Evolutionary conservation across 257 asterid genomes (phyloP), one percentile per base, ranked within the genome.

Genomic region (Coffea canephora): DNA sequence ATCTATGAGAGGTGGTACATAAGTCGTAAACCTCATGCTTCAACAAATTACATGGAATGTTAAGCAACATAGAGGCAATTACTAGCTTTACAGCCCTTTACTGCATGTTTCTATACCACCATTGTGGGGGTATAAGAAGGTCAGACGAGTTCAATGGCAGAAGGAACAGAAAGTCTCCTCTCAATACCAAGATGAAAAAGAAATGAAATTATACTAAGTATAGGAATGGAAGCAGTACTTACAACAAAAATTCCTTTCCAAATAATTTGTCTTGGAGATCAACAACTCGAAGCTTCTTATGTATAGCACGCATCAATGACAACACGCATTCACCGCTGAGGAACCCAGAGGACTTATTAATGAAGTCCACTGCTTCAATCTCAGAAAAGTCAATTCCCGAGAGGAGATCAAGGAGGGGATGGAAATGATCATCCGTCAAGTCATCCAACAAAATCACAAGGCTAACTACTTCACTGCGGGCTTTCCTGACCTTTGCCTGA

Each of bases 361-460:
- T 86, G 68, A 94, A 74, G 91, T 93, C 98, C 80, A 93, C 97
- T 50, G 96, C 97, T 80, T 94, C 96, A 74, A 94, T 89, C 85
- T 94, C 97, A 19, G 97, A 93, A 81, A 71, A 75, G 83, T 93
- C 95, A 73, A 90, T 85, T 74, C 89, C 91, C 83, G 66, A 86
- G 66, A 94, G 84, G 71, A 93, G 88, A 50, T 87, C 89, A 65
- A 82, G 89, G 85, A 94, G 92, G 77, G 98, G 93, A 82, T 78
- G 55, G 84, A 87, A 86, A 86, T 93, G 97, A 78, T 79, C 90
- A 84, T 91, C 96, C 86, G 84, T 87, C 83, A 94, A 84, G 83
- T 84, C 91, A 78, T 94, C 97, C 84, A 93, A 80, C 61, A 86
- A 82, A 81, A 94, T 79, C 78, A 83, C 85, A 65, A 94, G 85